phyloP scores from a whole-genome alignment of 495 filamentous ascomycete genomes.

The Glonium stellatum region DNA sequence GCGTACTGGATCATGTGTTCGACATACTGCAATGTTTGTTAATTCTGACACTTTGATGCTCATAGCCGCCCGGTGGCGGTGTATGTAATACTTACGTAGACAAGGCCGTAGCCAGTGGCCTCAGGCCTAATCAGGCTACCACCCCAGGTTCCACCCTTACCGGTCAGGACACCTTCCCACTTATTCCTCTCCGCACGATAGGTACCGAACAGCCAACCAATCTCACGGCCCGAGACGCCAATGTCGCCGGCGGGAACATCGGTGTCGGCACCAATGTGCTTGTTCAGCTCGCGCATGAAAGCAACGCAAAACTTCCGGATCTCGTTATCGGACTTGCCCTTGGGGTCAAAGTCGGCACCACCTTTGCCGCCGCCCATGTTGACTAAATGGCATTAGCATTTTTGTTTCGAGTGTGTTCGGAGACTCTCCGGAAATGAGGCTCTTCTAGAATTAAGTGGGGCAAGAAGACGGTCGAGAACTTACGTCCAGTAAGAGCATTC shows the following conservation, averaged over 20 bases:
- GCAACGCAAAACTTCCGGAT: slow-evolving; percentile 95
- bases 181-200: slow-evolving; percentile 83
- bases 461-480: slow-evolving; percentile 36
- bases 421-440: not conserved
- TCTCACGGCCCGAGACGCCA: slow-evolving; percentile 80
- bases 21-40: slow-evolving; percentile 53
- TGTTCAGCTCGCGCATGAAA: slow-evolving; percentile 92
- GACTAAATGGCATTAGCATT: slow-evolving; percentile 44
- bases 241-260: slow-evolving; percentile 96
- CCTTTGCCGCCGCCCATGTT: slow-evolving; percentile 98
- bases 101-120: slow-evolving; percentile 92
- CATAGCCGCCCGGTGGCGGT: not conserved
- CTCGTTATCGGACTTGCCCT: slow-evolving; percentile 95
- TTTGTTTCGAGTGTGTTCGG: not conserved
- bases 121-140: slow-evolving; percentile 92
- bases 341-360: slow-evolving; percentile 98
- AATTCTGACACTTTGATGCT: not conserved
- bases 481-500: slow-evolving; percentile 95
- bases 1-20: slow-evolving; percentile 91
- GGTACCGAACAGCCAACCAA: slow-evolving; percentile 91
- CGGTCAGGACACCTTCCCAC: slow-evolving; percentile 94
- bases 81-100: slow-evolving; percentile 54
- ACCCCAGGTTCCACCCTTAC: slow-evolving; percentile 90
- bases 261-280: slow-evolving; percentile 93
- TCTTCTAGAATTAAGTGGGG: not conserved